Conservation (phyloP, 2,329 filamentous ascomycete species). For the Botrytis fragariae region DNA sequence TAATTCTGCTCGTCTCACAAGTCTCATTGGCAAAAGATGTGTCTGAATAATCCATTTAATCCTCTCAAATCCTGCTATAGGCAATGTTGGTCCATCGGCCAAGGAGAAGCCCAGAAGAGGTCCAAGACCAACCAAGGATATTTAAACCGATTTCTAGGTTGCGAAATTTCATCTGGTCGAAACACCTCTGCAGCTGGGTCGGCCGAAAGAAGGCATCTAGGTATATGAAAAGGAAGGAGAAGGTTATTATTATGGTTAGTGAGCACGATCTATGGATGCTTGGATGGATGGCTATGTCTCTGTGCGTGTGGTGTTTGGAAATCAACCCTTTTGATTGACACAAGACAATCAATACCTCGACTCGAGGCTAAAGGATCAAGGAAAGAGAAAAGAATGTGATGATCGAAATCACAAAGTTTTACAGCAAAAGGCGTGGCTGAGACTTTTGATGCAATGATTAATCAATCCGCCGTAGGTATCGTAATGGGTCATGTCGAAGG, state of each 20-base stretch:
- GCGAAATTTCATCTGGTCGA: background rate
- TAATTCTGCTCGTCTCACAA: background rate
- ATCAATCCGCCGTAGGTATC: background rate
- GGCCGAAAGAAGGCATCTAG: background rate
- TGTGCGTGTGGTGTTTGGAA: background rate
- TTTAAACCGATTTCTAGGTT: background rate
- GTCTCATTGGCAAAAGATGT: background rate
- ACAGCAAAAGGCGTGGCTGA: background rate
- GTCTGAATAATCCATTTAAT: background rate
- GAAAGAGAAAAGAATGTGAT: background rate
- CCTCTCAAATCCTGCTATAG: background rate
- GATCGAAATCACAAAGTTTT: background rate
- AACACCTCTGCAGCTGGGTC: background rate
- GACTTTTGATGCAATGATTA: background rate
- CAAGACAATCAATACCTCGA: background rate
- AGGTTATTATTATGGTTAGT: background rate
- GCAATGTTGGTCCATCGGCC: background rate
- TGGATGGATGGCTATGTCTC: background rate
- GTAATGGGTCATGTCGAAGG: background rate
- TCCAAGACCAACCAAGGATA: background rate
- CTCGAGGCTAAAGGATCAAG: background rate
- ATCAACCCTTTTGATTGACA: background rate
- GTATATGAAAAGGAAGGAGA: background rate
- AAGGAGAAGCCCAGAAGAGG: slow-evolving; percentile 5
- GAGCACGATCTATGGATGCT: background rate